A percentile compares a stretch with the other conserved stretches of the same genome.
phyloP scores from a whole-genome alignment of 129 eudicot genomes.

The Flaveria bidentis region DNA sequence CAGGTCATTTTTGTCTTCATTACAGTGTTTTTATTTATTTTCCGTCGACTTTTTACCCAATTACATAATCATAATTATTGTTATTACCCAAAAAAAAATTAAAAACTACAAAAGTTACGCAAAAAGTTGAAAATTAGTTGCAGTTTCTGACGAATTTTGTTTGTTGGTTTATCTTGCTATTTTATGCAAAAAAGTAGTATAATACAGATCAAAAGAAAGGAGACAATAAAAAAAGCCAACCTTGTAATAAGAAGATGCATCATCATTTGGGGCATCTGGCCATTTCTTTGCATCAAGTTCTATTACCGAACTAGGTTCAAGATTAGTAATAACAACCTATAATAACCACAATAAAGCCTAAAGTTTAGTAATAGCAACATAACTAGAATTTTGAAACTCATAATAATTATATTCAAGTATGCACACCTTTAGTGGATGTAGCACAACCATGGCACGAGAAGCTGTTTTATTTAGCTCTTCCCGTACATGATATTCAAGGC shows the following conservation, averaged over 20 bases:
- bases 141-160: not conserved
- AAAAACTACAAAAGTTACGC: not conserved
- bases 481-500: slow-evolving; percentile 81
- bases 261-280: slow-evolving; percentile 92
- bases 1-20: not conserved
- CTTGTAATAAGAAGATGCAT: slow-evolving; percentile 79
- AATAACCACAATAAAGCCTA: not conserved
- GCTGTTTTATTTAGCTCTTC: slow-evolving; percentile 94
- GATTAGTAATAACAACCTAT: slow-evolving; percentile 89
- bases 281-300: slow-evolving; percentile 97
- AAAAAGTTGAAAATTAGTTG: not conserved
- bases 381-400: not conserved
- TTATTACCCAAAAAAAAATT: not conserved
- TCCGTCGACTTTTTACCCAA: not conserved
- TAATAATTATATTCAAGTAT: slow-evolving; percentile 4
- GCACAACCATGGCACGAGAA: slow-evolving; percentile 86
- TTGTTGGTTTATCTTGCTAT: not conserved
- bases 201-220: not conserved
- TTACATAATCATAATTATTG: not conserved
- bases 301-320: slow-evolving; percentile 62
- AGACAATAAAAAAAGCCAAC: slow-evolving; percentile 31
- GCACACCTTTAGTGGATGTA: slow-evolving; percentile 85
- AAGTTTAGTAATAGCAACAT: slow-evolving; percentile 4
- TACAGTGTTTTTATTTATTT: not conserved
- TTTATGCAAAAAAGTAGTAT: not conserved